Percentiles rank a stretch among this genome's conserved stretches.
phyloP scores from a whole-genome alignment of 805 yeast genomes.

The Yamadazyma kitorensis region DNA sequence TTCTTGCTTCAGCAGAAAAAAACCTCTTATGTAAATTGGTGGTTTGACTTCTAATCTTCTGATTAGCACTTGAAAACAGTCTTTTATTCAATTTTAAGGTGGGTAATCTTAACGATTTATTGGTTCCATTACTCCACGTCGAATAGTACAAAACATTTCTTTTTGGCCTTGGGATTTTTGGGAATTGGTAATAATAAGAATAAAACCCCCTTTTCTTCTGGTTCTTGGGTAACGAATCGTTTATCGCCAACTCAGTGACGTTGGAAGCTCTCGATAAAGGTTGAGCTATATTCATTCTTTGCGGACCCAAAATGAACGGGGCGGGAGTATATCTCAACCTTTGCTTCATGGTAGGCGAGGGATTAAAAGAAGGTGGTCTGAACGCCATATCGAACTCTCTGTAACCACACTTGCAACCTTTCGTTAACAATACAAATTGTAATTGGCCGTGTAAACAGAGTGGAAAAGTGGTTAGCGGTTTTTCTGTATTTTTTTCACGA shows the following conservation, averaged over 20 bases:
- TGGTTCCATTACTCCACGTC: constrained; percentile 34
- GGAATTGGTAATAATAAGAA: constrained; percentile 41
- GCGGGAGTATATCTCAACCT: constrained; percentile 21
- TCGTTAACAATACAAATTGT: too few species aligned
- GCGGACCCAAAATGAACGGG: constrained; percentile 33
- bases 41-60: constrained; percentile 33
- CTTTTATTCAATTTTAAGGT: constrained; percentile 25
- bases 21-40: constrained; percentile 36
- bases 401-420: too few species aligned
- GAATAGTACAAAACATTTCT: constrained; percentile 51
- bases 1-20: constrained; percentile 42
- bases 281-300: constrained; percentile 36
- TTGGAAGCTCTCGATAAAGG: constrained; percentile 42
- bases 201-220: constrained; percentile 16
- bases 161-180: constrained; percentile 57
- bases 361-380: constrained; percentile 19
- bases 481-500: too few species aligned
- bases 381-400: constrained; percentile 20
- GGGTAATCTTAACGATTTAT: constrained; percentile 16
- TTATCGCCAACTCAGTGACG: constrained; percentile 32
- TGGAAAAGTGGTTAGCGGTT: too few species aligned
- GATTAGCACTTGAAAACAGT: constrained; percentile 35
- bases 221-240: constrained; percentile 15
- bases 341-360: constrained; percentile 13
- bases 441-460: too few species aligned